These are phyloP conservation scores for Heracleum sosnowskyi DNA, from an alignment of 129 eudicot species.

Conservation along the genomic window DNA sequence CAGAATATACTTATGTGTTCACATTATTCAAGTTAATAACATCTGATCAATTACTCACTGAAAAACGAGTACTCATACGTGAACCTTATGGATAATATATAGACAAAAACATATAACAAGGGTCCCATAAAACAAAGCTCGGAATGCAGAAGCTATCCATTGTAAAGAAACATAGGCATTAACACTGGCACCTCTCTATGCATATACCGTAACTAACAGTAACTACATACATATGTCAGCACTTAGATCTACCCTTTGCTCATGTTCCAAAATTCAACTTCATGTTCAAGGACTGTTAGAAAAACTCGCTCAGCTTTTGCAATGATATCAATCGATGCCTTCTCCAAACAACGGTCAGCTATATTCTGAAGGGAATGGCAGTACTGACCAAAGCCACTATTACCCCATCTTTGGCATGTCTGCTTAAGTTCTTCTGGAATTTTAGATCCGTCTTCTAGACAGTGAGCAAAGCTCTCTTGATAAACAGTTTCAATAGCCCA, in stretches of 20 bases:
- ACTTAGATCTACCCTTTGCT: slow-evolving; percentile 26
- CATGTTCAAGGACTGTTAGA: slow-evolving; percentile 28
- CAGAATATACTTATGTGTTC: neutral
- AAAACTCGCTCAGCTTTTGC: neutral
- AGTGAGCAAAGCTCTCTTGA: slow-evolving; percentile 81
- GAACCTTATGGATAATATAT: neutral
- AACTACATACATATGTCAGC: neutral
- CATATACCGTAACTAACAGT: neutral
- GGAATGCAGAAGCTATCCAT: neutral
- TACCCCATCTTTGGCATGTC: slow-evolving; percentile 88
- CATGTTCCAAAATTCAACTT: slow-evolving; percentile 61
- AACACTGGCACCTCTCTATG: neutral
- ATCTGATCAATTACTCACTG: neutral
- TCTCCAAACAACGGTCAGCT: slow-evolving; percentile 25
- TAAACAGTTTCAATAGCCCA: slow-evolving; percentile 86
- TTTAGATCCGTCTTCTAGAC: slow-evolving; percentile 54
- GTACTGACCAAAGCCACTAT: slow-evolving; percentile 56
- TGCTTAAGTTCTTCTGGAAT: slow-evolving; percentile 62
- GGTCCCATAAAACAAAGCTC: neutral
- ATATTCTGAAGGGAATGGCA: slow-evolving; percentile 39
- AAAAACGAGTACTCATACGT: neutral
- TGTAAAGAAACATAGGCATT: neutral
- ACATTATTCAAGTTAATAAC: neutral
- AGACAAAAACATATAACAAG: neutral
- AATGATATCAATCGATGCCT: slow-evolving; percentile 3